phyloP scores from a whole-genome alignment of 2,329 filamentous ascomycete genomes.

The Aspergillus neotritici region DNA sequence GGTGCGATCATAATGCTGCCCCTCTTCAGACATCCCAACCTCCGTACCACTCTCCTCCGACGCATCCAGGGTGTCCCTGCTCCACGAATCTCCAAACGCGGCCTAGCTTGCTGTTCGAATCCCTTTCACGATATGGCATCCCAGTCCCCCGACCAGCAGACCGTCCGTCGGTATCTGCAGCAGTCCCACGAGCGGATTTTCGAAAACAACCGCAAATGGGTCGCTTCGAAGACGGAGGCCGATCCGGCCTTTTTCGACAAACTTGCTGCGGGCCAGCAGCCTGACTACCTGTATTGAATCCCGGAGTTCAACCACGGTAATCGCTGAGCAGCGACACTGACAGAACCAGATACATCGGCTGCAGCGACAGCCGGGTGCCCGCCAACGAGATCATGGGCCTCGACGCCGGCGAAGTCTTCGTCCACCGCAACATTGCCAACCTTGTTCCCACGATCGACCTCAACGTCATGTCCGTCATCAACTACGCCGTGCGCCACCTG shows the following conservation, averaged over 20 bases:
- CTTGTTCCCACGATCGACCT: constrained; percentile 27
- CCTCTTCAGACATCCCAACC: not conserved
- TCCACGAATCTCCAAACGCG: not conserved
- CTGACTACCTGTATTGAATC: constrained; percentile 55
- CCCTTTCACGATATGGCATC: not conserved
- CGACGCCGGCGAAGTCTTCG: constrained; percentile 29
- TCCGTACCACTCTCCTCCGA: not conserved
- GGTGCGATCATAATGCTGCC: too few relatives aligned
- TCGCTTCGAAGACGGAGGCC: constrained; percentile 50
- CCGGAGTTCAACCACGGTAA: too few relatives aligned
- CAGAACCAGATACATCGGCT: constrained; percentile 29
- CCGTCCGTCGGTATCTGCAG: constrained; percentile 7
- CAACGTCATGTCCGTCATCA: constrained; percentile 28
- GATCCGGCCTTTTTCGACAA: constrained; percentile 63
- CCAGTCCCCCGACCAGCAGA: not conserved
- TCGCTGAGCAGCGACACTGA: not conserved
- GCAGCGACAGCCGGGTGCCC: constrained; percentile 28
- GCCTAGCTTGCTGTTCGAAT: too few relatives aligned
- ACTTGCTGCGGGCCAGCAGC: constrained; percentile 59
- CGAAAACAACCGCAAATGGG: constrained; percentile 63
- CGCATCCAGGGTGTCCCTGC: too few relatives aligned
- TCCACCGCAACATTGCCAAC: constrained; percentile 32
- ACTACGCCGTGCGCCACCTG: constrained; percentile 28
- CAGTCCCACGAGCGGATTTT: constrained; percentile 63
- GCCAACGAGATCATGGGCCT: constrained; percentile 31